Percentiles rank a stretch among this genome's conserved stretches.
phyloP scores from a whole-genome alignment of 2,329 filamentous ascomycete genomes.

The Xylariaceae sp. region DNA sequence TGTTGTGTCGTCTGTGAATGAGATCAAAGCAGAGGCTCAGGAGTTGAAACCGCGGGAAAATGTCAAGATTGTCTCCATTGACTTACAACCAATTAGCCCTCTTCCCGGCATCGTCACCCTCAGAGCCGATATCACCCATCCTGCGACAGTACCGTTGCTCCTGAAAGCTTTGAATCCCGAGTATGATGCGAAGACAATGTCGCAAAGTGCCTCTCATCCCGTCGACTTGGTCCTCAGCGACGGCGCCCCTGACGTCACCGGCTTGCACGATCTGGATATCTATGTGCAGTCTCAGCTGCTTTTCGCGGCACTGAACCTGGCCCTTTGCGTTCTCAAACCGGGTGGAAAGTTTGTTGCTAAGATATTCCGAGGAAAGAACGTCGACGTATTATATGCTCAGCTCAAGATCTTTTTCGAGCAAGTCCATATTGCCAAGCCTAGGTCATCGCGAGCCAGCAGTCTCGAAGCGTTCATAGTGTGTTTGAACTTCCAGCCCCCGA shows the following conservation, averaged over 20 bases:
- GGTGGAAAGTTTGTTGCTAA: conserved; percentile 97
- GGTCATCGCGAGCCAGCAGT: conserved; percentile 91
- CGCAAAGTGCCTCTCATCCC: conserved; percentile 59
- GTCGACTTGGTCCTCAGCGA: conserved; percentile 95
- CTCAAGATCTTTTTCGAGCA: conserved; percentile 83
- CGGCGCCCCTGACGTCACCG: conserved; percentile 93
- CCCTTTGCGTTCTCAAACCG: conserved; percentile 83
- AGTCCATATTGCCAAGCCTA: conserved; percentile 87
- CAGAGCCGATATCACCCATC: conserved; percentile 94
- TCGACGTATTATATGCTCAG: conserved; percentile 93
- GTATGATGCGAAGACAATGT: conserved; percentile 45
- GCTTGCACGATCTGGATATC: conserved; percentile 93
- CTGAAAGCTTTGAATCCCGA: conserved; percentile 77
- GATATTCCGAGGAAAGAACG: conserved; percentile 90
- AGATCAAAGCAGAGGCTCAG: conserved; percentile 18
- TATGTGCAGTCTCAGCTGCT: conserved; percentile 96
- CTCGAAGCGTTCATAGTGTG: conserved; percentile 97
- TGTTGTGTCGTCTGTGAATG: conserved; percentile 23
- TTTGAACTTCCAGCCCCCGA: conserved; percentile 76
- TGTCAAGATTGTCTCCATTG: conserved; percentile 92
- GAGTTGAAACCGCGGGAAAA: conserved; percentile 51
- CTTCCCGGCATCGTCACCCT: conserved; percentile 88
- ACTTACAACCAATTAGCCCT: conserved; percentile 92
- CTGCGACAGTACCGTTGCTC: conserved; percentile 85
- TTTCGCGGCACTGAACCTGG: conserved; percentile 88